Evolutionary conservation across 116 monocot species (phyloP), one percentile per base, ranked within the genome.

Genomic region (Phalaenopsis hybrid): DNA sequence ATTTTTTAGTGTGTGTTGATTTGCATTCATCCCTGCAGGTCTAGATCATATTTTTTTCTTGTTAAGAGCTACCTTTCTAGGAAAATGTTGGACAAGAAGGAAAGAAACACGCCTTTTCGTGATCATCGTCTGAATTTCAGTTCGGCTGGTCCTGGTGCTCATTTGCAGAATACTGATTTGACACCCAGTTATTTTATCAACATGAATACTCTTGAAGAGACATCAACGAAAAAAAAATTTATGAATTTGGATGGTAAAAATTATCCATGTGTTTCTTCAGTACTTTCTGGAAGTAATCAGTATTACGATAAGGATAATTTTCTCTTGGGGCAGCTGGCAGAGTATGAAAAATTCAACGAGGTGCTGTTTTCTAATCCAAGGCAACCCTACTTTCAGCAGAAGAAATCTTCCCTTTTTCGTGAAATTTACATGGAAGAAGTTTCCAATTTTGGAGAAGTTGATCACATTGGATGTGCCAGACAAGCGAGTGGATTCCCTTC

Each of bases 141-240:
- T 84, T 78, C 16, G 17, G n/a, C 16, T 72, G 31, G 82, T 75
- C 46, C 74, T 31, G 75, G 28, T 33, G 21, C 68, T n/a, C 59
- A 69, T 77, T 20, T 57, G 28, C 74, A 76, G 76, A 74, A 48
- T 44, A 46, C 55, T 76, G 80, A 61, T 51, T 23, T 77, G 3
- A 12, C 76, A 50, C 44, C 65, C 17, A 55, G 20, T 57, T 78
- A 83, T 81, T 41, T 73, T 78, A 59, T 61, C 15, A 44, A 76
- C 61, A 9, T 12, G 44, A 73, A 80, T 18, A 80, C 59, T 49
- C 37, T 80, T 41, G 58, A n/a, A 31, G 88, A 83, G 52, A 74
- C 49, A 78, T 80, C 85, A 65, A 78, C 45, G 45, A 85, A 83
- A 83, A 78, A 85, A 85, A 88, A 77, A 85, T 21, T 45, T 20